Evolutionary conservation across 2,329 filamentous ascomycete genomes (phyloP), one percentile per base, ranked within the genome.

Genomic region (Cercospora sp.): DNA sequence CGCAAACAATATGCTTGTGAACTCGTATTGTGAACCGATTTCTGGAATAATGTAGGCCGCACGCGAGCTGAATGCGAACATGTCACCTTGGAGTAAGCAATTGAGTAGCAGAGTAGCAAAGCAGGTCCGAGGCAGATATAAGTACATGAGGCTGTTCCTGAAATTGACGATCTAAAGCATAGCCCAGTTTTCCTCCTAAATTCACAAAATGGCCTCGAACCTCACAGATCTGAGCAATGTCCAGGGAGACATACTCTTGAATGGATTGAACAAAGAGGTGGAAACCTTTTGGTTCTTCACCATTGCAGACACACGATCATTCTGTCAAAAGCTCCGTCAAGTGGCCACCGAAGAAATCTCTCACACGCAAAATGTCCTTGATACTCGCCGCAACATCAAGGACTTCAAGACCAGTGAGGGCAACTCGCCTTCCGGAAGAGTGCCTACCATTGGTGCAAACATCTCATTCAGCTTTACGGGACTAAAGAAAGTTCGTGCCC

Each of bases 271-370:
- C 28, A 75, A 75, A 53, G 71, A 70, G 42, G 70, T 66, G 4
- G 72, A 76, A 45, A 72, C 72, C 2, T 76, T 75, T 65, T 70
- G 72, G 64, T 75, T 76, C 69, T 75, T 76, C 68, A 67, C 65
- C 13, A 76, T 76, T 53, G 61, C 62, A 18, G 67, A 73, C 42
- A 69, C 53, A 3, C 68, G 68, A 40, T 66, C 68, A 18, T 75
- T 74, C 64, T 73, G 69, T 33, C 66, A 68, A 26, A 69, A 66
- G 8, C 69, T 76, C 23, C 66, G 66, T 18, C 53, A 63, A 26
- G 68, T 74, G 3, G 68, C 73, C 0, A 69, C 68, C 12, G 64
- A 72, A 7, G 71, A 73, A 40, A 73, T 75, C 63, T 69, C 73
- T 3, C 68, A 71, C n/a, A 73, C 71, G 5, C 64, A 71, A 9